Evolutionary conservation across 177 flowering plant species (phyloP).

Genomic region (Vitis hybrid): DNA sequence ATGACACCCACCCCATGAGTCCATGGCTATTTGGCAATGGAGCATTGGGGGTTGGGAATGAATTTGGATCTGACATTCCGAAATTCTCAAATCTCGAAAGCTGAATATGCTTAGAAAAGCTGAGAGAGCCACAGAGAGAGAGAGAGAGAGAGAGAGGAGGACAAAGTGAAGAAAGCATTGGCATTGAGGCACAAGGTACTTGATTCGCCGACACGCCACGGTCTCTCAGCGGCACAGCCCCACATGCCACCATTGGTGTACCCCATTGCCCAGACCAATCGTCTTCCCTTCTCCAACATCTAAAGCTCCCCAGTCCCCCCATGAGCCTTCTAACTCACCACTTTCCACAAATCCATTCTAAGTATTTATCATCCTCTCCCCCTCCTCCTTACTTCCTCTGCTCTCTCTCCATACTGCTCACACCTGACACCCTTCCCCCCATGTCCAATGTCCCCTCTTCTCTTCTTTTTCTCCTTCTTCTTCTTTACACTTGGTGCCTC

Average conservation of each 20-base stretch:
- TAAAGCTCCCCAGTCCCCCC: constrained; percentile 1
- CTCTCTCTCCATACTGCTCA: background rate
- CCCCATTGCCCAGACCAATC: constrained; percentile 37
- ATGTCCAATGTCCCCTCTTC: constrained; percentile 14
- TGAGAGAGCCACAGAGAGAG: too few relatives aligned
- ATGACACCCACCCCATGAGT: too few relatives aligned
- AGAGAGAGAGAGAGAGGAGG: too few relatives aligned
- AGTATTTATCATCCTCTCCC: background rate
- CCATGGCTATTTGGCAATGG: too few relatives aligned
- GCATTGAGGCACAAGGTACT: background rate
- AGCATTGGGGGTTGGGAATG: too few relatives aligned
- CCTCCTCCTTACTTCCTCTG: background rate
- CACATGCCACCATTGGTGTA: constrained; percentile 21
- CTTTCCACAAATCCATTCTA: too few relatives aligned
- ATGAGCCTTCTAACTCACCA: background rate
- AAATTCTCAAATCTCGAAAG: too few relatives aligned
- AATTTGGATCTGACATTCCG: too few relatives aligned
- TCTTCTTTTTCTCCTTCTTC: constrained; percentile 11
- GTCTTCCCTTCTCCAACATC: constrained; percentile 32
- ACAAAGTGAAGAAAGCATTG: too few relatives aligned
- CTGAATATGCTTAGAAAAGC: too few relatives aligned
- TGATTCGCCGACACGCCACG: constrained; percentile 8
- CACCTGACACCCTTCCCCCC: background rate
- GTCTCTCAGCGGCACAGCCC: constrained; percentile 15
- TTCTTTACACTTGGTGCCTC: constrained; percentile 10